Percentiles rank a stretch among this genome's conserved stretches.
phyloP scores from a whole-genome alignment of 1,139 yeast genomes.

The Tardiomyces depauwii region DNA sequence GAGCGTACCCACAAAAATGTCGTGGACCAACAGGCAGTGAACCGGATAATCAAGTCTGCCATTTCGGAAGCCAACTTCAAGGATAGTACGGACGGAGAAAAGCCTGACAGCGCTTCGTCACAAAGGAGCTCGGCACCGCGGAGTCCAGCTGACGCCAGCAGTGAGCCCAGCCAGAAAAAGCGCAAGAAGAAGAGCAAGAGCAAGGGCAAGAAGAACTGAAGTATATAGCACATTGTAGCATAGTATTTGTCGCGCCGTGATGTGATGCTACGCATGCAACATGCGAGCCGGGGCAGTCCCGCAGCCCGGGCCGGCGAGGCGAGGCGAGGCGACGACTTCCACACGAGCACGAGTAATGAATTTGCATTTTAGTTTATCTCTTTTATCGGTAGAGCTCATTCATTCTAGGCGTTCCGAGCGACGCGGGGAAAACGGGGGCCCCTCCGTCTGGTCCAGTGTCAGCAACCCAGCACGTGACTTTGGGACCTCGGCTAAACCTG shows the following conservation, averaged over 20 bases:
- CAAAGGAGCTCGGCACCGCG: not conserved
- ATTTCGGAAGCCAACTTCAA: not conserved
- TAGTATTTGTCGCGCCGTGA: no score
- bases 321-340: not conserved
- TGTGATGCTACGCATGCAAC: no score
- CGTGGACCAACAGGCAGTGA: not conserved
- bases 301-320: no score
- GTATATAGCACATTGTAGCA: no score
- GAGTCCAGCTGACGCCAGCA: not conserved
- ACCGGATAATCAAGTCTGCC: not conserved
- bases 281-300: no score
- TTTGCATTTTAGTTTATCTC: not conserved
- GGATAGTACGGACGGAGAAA: constrained; percentile 1
- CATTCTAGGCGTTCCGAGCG: no score
- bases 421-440: no score
- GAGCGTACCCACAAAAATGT: constrained; percentile 8
- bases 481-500: no score
- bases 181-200: not conserved
- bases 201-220: not conserved
- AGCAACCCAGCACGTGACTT: not conserved
- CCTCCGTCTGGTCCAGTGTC: no score
- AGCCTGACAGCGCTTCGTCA: not conserved
- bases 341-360: not conserved
- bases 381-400: no score
- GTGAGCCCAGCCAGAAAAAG: not conserved